These are phyloP conservation scores for Dioszegia crocea DNA, from an alignment of 768 basidiomycete genomes.

Conservation along the genomic window DNA sequence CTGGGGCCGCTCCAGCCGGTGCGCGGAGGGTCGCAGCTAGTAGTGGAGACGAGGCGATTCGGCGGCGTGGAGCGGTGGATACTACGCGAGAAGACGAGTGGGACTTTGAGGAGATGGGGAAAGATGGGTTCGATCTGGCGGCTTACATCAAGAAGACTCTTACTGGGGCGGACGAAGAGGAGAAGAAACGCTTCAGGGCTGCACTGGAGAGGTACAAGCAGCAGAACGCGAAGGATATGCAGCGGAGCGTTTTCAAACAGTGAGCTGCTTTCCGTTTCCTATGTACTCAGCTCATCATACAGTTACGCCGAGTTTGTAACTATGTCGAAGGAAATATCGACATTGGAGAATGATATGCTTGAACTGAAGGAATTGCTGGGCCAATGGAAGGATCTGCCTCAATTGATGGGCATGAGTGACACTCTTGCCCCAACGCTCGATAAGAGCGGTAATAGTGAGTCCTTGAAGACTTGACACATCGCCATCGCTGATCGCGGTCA, in stretches of 20 bases:
- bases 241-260: slow-evolving; percentile 94
- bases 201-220: slow-evolving; percentile 63
- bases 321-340: slow-evolving; percentile 94
- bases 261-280: slow-evolving; percentile 44
- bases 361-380: slow-evolving; percentile 89
- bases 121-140: slow-evolving; percentile 80
- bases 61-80: slow-evolving; percentile 58
- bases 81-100: slow-evolving; percentile 43
- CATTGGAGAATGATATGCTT: slow-evolving; percentile 94
- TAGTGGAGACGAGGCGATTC: slow-evolving; percentile 53
- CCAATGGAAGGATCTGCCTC: slow-evolving; percentile 95
- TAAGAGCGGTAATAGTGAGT: slow-evolving; percentile 40
- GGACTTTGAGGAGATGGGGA: slow-evolving; percentile 64
- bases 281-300: not conserved
- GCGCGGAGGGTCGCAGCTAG: not conserved
- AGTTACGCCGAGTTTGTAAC: slow-evolving; percentile 96
- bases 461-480: not conserved
- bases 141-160: slow-evolving; percentile 55
- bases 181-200: slow-evolving; percentile 47
- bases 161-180: slow-evolving; percentile 49
- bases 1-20: slow-evolving; percentile 11
- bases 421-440: slow-evolving; percentile 38
- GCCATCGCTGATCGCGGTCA: slow-evolving; percentile 39
- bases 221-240: slow-evolving; percentile 77
- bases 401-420: slow-evolving; percentile 82